Base-by-base conservation (phyloP, 2,329 filamentous ascomycete genomes). In the Fusarium protoensiforme region DNA sequence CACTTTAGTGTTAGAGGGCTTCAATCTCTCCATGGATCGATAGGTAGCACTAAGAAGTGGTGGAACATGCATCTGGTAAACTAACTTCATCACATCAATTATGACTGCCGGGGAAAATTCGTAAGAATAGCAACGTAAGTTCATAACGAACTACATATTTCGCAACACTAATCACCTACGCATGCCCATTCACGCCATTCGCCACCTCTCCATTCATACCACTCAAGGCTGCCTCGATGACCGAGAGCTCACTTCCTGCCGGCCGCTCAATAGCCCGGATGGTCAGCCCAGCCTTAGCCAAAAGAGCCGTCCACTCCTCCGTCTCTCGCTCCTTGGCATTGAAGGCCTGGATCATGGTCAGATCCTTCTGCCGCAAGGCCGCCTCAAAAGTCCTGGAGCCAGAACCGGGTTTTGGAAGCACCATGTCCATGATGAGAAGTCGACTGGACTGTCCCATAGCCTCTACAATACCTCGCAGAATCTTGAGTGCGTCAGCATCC, bases 401-500 rank as follows among this genome's bases (percentile, higher is more conserved):
- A 31, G 66, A 65, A 0, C 72, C 74, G 7, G 74, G 72, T 33
- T 59, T 54, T 0, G 74, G 74, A 3, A 76, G 10, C 2, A 76
- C 74, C 57, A 72, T 73, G 48, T 76, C 74, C 74, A 76, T 76
- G 38, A 76, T 73, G 13, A 76, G 22, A 1, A 76, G 38, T 2
- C 54, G 62, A 10, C 62, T 75, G 0, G 56, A 39, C 0, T 56
- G 62, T 1, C 36, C 48, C 70, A 73, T 68, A 1, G 67, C 70
- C 1, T 57, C 39, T 3, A 73, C 62, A 0, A 76, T 59, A 5
- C 58, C 43, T n/a, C 64, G 61, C 3, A 82, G 65, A 13, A 82
- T 82, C 29, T 68, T 67, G 33, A 80, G 54, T 5, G 79, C 80
- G 41, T 80, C 80, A 0, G 78, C 75, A n/a, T 82, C 80, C 0